Evolutionary conservation across 352 stramenopile species (phyloP), one percentile per base, ranked within the genome.

Genomic region (Phytophthora foliorum): DNA sequence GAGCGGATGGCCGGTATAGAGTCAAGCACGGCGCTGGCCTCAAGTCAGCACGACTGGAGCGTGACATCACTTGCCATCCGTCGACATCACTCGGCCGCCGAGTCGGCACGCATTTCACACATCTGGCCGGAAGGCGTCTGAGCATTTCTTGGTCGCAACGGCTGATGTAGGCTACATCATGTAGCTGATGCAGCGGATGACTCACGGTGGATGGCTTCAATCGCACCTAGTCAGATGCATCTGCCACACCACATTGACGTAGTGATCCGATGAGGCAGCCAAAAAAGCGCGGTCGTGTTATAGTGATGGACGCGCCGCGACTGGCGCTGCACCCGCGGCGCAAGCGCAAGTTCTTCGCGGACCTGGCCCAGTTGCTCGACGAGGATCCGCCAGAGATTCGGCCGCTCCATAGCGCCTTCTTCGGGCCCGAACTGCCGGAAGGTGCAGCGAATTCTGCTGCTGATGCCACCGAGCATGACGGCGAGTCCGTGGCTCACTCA

Each of bases 331-430:
- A 91, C 67, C 77, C 79, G 55, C 82, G 84, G 42, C 80, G 81
- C 41, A 93, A 95, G 72, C 81, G 84, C 67, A 93, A 92, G 69
- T 94, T 93, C 70, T 95, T 93, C 58, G 70, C 68, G 11, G 86
- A 82, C 16, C 72, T 92, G 17, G 82, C 82, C 0, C 64, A 78
- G 31, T 58, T 93, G 16, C 67, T 93, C 22, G 48, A 69, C 19
- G 80, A 93, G 54, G 65, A 74, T 2, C 51, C 64, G 9, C 80
- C 72, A 0, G 42, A 57, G 17, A 75, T 88, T 17, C 70, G 67
- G 22, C 69, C 67, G 13, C 59, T 89, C 22, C 39, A 67, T 11
- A 67, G 74, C 16, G 72, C 69, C 6, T 85, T 88, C 55, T 79
- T 73, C 44, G 67, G 64, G 2, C 57, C 57, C 4, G 53, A 77